Conservation (phyloP, 345 rosid species). For the Eucalyptus globulus region DNA sequence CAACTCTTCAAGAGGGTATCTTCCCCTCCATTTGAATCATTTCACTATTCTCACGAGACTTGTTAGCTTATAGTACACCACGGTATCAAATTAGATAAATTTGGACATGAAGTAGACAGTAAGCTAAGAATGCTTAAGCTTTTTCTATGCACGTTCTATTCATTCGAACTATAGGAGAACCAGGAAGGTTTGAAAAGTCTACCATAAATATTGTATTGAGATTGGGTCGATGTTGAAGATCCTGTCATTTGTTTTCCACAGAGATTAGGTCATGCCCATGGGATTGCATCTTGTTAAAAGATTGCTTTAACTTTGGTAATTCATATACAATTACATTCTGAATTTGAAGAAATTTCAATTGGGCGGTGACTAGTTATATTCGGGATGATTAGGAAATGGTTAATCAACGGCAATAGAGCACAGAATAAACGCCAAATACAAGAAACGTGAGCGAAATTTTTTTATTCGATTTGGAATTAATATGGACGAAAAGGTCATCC, state of each 20-base stretch:
- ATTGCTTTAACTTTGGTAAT: background rate
- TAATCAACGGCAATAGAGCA: background rate
- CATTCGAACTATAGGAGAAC: background rate
- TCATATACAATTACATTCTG: background rate
- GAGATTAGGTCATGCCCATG: background rate
- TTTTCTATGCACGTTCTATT: background rate
- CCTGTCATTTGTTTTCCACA: background rate
- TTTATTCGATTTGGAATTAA: background rate
- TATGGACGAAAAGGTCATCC: background rate
- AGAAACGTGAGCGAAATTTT: background rate
- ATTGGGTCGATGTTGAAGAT: background rate
- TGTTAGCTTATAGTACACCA: background rate
- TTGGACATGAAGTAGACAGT: background rate
- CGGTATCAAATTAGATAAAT: background rate
- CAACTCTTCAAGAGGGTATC: background rate
- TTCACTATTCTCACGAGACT: background rate
- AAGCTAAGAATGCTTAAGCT: background rate
- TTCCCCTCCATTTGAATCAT: background rate
- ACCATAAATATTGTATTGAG: background rate
- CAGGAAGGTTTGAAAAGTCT: background rate
- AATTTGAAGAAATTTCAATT: background rate
- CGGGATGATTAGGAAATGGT: background rate
- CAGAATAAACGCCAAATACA: background rate
- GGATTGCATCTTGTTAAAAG: background rate
- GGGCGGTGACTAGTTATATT: background rate